phyloP scores from a whole-genome alignment of 1,139 yeast species.

The Pichia sp. region DNA sequence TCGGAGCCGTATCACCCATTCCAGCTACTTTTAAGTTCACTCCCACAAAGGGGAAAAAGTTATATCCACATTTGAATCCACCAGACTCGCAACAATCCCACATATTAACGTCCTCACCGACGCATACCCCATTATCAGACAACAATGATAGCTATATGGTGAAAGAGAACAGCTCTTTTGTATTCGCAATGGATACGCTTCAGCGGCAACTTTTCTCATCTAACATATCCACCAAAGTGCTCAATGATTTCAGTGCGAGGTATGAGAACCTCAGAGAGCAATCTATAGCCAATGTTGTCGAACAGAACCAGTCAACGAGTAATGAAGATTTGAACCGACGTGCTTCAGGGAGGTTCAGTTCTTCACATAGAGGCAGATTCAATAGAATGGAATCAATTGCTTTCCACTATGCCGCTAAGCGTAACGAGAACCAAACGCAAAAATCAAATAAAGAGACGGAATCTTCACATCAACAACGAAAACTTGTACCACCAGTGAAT shows the following conservation, averaged over 20 bases:
- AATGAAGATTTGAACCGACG: conserved; percentile 21
- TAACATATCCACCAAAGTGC: conserved; percentile 25
- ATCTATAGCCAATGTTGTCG: conserved; percentile 19
- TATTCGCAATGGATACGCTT: conserved; percentile 23
- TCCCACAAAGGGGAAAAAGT: conserved; percentile 22
- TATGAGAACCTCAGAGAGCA: conserved; percentile 24
- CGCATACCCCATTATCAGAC: conserved; percentile 16
- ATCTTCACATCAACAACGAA: too few species aligned
- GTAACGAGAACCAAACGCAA: too few species aligned
- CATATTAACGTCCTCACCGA: conserved; percentile 10
- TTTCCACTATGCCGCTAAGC: conserved; percentile 27
- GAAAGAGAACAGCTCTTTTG: conserved; percentile 23
- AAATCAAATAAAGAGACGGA: too few species aligned
- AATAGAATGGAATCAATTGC: conserved; percentile 29
- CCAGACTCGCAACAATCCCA: conserved; percentile 4
- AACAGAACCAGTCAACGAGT: conserved; percentile 18
- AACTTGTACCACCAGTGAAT: too few species aligned
- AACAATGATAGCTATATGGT: conserved; percentile 19
- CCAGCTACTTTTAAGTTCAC: conserved; percentile 23
- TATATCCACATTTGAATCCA: conserved; percentile 19
- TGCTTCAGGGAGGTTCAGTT: conserved; percentile 22
- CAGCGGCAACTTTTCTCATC: conserved; percentile 26
- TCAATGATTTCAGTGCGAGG: conserved; percentile 26
- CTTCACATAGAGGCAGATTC: conserved; percentile 23
- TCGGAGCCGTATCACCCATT: conserved; percentile 12